Base-by-base conservation (phyloP, 441 rosid species). In the Jatropha multifida region DNA sequence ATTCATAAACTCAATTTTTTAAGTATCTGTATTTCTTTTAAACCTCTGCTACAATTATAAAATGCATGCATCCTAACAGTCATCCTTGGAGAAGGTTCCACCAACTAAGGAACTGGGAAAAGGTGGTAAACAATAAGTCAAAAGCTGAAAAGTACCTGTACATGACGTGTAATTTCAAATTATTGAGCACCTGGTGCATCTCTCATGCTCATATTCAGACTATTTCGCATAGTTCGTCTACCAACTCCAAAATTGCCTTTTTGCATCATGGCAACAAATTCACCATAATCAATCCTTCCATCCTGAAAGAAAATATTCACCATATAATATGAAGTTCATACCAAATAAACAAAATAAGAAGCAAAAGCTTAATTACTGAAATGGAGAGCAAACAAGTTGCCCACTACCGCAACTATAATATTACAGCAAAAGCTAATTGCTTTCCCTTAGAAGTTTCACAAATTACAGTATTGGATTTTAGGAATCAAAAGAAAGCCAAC, bases 221-320 rank as follows among this genome's bases (percentile, higher is more conserved):
- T 94, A 81, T 96, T 94, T 72, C 92, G 82, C 90, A 91, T 90
- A 38, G 98, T 94, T 85, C 99, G 84, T 86, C 99, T 89, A 9
- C 98, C 99, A 9, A 96, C 65, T 79, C 98, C 99, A 1, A 88
- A 88, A 68, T 94, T 91, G 59, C 98, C 98, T 81, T 94, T 96
- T 85, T 89, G 97, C 98, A 94, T 94, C 99, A 94, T 94, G 41
- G 98, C 95, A 46, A 87, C 98, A 83, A 96, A 96, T 82, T 96
- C 99, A 40, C 92, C 89, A 69, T 96, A 96, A 63, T 94, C 99
- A 40, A 96, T 96, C 78, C 93, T 81, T 75, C 99, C 98, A 81
- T 96, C 99, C 99, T 96, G 82, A 68, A 77, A 81, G 14, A 67
- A 10, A 49, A 71, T 17, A 71, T 55, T 65, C 44, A 77, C 44